Percentiles rank a stretch among this genome's conserved stretches.
phyloP scores from a whole-genome alignment of 108 stramenopile species.

The Parietichytrium sp. region DNA sequence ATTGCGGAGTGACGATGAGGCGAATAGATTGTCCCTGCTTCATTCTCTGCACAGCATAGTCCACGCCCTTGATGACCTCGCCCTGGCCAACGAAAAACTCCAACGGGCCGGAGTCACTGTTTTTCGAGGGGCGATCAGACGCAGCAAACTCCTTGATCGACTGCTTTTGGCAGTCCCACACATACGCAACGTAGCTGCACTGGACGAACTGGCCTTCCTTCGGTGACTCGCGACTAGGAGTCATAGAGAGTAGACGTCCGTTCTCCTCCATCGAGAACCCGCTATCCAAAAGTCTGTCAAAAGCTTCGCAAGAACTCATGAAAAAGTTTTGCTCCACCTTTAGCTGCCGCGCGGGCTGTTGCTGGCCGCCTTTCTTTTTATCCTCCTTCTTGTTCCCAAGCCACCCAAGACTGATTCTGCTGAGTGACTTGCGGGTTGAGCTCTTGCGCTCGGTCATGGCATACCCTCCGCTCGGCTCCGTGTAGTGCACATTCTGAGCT shows the following conservation, averaged over 20 bases:
- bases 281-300: constrained; percentile 23
- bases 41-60: constrained; percentile 36
- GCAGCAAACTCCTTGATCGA: background rate
- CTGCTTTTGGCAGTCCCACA: background rate
- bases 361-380: background rate
- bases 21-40: background rate
- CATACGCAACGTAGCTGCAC: background rate
- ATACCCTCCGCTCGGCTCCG: background rate
- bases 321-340: background rate
- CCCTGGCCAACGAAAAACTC: constrained; percentile 15
- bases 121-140: background rate
- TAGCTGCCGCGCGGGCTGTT: background rate
- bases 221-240: background rate
- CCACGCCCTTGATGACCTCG: background rate
- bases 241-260: background rate
- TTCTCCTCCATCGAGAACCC: constrained; percentile 29
- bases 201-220: constrained; percentile 1
- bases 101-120: background rate
- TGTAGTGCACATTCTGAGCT: background rate
- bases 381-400: background rate
- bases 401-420: background rate
- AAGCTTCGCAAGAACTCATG: background rate
- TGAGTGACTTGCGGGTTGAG: background rate
- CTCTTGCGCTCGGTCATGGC: background rate
- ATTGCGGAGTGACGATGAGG: background rate